A percentile compares a stretch with the other conserved stretches of the same genome.
phyloP scores from a whole-genome alignment of 306 rosid genomes.

The Malus domestica region DNA sequence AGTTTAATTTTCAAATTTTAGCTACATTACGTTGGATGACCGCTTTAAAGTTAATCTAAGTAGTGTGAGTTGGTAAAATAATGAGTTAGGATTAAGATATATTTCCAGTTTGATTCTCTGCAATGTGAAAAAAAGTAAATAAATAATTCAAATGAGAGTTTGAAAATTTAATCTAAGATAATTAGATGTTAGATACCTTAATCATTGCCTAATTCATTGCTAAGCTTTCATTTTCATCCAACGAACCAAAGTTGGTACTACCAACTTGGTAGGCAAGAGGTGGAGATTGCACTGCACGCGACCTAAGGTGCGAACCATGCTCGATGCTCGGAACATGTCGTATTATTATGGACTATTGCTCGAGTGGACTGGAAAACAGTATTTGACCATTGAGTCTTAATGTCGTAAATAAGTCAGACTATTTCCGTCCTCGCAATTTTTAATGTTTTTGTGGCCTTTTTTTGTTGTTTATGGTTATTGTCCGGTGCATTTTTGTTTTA shows the following conservation, averaged over 20 bases:
- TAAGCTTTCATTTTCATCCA: not conserved
- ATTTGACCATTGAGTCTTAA: not conserved
- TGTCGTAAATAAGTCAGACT: not conserved
- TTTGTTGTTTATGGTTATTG: not conserved
- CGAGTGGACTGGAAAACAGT: not conserved
- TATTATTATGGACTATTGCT: not conserved
- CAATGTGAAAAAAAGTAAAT: no score
- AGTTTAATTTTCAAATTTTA: no score
- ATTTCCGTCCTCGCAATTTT: not conserved
- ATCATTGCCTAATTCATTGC: not conserved
- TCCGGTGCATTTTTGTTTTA: not conserved
- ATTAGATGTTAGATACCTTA: not conserved
- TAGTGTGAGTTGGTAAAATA: no score
- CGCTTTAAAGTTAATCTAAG: no score
- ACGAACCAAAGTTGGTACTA: not conserved
- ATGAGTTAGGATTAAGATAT: no score
- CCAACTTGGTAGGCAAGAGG: not conserved
- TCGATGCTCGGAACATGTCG: not conserved
- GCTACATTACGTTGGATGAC: no score
- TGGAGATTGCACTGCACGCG: not conserved
- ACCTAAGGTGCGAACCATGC: not conserved
- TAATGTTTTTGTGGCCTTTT: not conserved
- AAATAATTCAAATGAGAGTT: no score
- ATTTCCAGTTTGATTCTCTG: no score
- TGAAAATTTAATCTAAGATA: no score